Percentiles rank a stretch among this genome's conserved stretches.
These are phyloP conservation scores for Anisodus tanguticus DNA, from an alignment of 257 asterid genomes.

Conservation along the genomic window DNA sequence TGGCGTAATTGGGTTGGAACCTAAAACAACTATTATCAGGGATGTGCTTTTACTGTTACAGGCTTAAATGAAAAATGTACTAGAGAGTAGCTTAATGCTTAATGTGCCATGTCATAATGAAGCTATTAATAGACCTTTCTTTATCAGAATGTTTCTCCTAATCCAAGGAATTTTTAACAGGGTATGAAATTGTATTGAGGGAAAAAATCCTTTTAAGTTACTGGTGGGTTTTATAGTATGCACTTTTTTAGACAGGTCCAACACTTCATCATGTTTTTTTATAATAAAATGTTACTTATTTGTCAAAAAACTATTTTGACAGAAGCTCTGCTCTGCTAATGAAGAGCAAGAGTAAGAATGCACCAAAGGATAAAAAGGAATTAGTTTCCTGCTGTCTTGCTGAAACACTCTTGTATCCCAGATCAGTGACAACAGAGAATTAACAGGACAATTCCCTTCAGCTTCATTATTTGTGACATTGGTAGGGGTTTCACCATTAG, in stretches of 20 bases:
- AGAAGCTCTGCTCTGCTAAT: conserved; percentile 4
- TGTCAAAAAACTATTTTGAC: not conserved
- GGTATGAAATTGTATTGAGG: not conserved
- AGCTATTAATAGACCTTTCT: conserved; percentile 17
- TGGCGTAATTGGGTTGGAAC: not conserved
- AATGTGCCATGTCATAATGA: not conserved
- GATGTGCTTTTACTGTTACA: conserved; percentile 4
- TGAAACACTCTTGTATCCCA: not conserved
- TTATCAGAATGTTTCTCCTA: conserved; percentile 26
- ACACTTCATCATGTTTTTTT: not conserved
- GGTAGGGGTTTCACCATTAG: not conserved
- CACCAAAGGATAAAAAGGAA: not conserved
- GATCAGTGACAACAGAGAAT: not conserved
- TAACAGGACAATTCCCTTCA: not conserved
- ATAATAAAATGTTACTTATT: not conserved
- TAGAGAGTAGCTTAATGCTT: not conserved
- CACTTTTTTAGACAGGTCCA: conserved; percentile 15
- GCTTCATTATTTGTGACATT: conserved; percentile 20
- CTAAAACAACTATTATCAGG: conserved; percentile 14
- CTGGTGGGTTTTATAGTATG: conserved; percentile 11
- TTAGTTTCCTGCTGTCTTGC: not conserved
- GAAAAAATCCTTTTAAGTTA: not conserved
- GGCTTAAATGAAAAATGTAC: conserved; percentile 6
- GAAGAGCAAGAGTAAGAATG: not conserved
- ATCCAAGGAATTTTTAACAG: conserved; percentile 14